These are phyloP conservation scores for Mrakia hoshinonis DNA, from an alignment of 768 basidiomycete genomes.

Conservation along the genomic window DNA sequence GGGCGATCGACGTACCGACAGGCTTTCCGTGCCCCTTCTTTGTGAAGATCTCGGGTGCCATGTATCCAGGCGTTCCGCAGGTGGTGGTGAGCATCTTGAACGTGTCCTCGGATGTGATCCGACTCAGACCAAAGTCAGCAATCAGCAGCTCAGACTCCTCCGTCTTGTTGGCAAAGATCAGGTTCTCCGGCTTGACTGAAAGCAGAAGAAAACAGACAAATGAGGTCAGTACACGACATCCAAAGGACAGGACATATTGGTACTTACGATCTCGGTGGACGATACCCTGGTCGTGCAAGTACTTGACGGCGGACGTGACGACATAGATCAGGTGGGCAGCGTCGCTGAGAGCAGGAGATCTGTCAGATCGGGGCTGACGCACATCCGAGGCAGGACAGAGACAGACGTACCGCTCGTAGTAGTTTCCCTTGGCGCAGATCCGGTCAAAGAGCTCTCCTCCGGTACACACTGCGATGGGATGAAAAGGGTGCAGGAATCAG, in stretches of 20 bases:
- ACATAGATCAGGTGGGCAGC: slow-evolving; percentile 80
- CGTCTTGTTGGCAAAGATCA: slow-evolving; percentile 78
- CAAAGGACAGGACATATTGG: not conserved
- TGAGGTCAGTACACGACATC: not conserved
- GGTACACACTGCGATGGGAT: slow-evolving; percentile 16
- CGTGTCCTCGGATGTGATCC: slow-evolving; percentile 84
- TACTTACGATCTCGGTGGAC: slow-evolving; percentile 65
- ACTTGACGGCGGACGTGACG: slow-evolving; percentile 75
- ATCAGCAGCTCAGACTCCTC: slow-evolving; percentile 95
- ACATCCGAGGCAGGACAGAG: not conserved
- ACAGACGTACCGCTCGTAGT: slow-evolving; percentile 72
- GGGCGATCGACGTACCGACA: slow-evolving; percentile 45
- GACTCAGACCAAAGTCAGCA: slow-evolving; percentile 70
- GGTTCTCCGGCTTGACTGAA: slow-evolving; percentile 86
- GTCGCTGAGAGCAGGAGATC: slow-evolving; percentile 50
- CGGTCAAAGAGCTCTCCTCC: slow-evolving; percentile 92
- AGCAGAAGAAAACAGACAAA: slow-evolving; percentile 7
- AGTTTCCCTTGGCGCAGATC: slow-evolving; percentile 80
- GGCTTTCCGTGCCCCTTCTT: slow-evolving; percentile 90
- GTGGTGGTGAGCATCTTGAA: slow-evolving; percentile 83
- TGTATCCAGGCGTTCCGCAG: slow-evolving; percentile 91
- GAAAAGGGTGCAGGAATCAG: not conserved
- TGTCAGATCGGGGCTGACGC: not conserved
- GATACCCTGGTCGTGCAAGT: slow-evolving; percentile 83
- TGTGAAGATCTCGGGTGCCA: slow-evolving; percentile 94